phyloP scores from a whole-genome alignment of 2,329 filamentous ascomycete species.

The Sclerotinia borealis region DNA sequence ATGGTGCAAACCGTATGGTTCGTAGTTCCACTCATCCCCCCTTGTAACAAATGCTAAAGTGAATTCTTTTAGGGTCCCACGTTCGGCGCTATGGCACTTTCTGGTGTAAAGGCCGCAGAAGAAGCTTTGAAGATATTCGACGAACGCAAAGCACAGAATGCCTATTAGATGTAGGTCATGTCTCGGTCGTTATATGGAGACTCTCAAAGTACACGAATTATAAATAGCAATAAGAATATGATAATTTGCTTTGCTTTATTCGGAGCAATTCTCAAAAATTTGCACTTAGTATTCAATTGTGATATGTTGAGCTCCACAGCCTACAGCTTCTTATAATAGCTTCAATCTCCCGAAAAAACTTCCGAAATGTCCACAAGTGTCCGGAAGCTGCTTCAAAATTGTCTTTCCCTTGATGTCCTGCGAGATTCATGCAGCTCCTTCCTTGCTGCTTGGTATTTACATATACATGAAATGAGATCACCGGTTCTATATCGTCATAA shows the following conservation, averaged over 20 bases:
- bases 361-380: no score
- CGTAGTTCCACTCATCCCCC: background rate
- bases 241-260: background rate
- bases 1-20: conserved; percentile 88
- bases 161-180: conserved; percentile 23
- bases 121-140: conserved; percentile 76
- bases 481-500: no score
- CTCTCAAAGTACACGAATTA: background rate
- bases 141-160: conserved; percentile 69
- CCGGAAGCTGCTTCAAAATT: no score
- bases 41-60: background rate
- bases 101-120: conserved; percentile 85
- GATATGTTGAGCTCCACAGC: background rate
- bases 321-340: background rate
- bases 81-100: conserved; percentile 83
- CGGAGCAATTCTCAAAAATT: background rate
- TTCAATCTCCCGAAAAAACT: background rate
- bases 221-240: background rate
- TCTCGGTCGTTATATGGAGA: background rate
- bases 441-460: no score
- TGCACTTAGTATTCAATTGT: no score
- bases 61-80: conserved; percentile 49
- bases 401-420: no score
- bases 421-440: no score
- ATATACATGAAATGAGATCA: no score